phyloP scores from a whole-genome alignment of 2,329 filamentous ascomycete genomes.

The Ophiostoma quercus region DNA sequence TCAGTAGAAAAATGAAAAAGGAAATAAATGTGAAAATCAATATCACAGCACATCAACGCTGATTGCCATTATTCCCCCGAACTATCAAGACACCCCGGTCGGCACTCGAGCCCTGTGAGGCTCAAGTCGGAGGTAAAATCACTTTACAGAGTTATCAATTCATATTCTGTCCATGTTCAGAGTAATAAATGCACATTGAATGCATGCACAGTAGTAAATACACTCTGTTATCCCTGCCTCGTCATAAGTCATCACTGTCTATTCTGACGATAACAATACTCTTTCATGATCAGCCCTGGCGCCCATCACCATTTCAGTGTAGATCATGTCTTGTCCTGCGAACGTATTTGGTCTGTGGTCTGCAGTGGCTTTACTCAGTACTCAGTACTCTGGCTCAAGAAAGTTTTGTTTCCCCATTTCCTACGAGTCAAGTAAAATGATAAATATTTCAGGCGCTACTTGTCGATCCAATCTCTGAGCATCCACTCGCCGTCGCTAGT shows the following conservation, averaged over 20 bases:
- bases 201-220: not conserved
- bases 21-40: no score
- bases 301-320: not conserved
- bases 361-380: not conserved
- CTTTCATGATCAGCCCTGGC: not conserved
- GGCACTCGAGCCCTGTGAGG: constrained; percentile 3
- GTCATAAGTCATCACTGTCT: not conserved
- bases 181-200: not conserved
- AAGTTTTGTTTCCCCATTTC: not conserved
- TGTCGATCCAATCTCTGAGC: constrained; percentile 14
- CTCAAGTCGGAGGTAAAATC: not conserved
- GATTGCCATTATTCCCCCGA: not conserved
- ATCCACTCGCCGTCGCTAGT: not conserved
- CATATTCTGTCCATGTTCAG: no score
- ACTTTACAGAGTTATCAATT: not conserved
- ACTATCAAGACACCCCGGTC: not conserved
- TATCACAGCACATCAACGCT: not conserved
- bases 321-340: not conserved
- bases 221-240: not conserved
- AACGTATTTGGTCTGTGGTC: not conserved
- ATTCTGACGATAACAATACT: not conserved
- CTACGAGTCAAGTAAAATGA: not conserved
- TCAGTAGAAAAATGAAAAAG: no score
- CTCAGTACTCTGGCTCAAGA: no score
- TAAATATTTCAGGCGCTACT: not conserved